Base-by-base conservation (phyloP, 306 rosid genomes). In the Rosa rugosa region DNA sequence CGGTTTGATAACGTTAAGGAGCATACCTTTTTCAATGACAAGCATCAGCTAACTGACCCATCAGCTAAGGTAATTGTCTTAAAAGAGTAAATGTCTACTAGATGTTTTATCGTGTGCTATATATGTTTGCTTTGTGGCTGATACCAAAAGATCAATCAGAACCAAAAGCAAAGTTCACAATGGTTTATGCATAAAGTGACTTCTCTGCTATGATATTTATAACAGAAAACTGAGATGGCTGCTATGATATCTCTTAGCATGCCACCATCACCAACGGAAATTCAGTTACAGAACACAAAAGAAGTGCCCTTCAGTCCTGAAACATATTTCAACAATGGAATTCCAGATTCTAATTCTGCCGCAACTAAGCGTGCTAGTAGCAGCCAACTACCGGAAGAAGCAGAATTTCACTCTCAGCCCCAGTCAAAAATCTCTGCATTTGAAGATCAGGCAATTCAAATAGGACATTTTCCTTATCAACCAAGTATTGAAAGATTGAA, bases 161-260 rank as follows among this genome's bases (percentile, higher is more conserved):
- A 27, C 41, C 3, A 27, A 66, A 66, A 5, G 8, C 0, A 36
- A 9, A 40, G 31, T 8, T 40, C 4, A 8, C 45, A 53, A 20
- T 8, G 23, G 14, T 38, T 38, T 67, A 14, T 8, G 8, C 3
- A 54, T 40, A 16, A 10, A 17, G 20, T 73, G 44, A 70, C 69
- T 25, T 56, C 5, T 68, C 22, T 57, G 67, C 22, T 53, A 6
- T 53, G 60, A 53, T 53, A 20, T 2, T 81, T 78, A 47, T 57
- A 59, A 46, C 71, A 94, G 97, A 92, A 36, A 81, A 41, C 25
- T 76, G 82, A 73, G 75, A 49, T 77, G 72, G 41, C 72, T 51
- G 77, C 74, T n/a, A 69, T 67, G 91, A 80, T 87, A 81, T 89
- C 96, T 1, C 76, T 89, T 65, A 95, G 98, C 91, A 90, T 89